phyloP scores from a whole-genome alignment of 2,329 filamentous ascomycete genomes.

The Sporothrix schenckii region DNA sequence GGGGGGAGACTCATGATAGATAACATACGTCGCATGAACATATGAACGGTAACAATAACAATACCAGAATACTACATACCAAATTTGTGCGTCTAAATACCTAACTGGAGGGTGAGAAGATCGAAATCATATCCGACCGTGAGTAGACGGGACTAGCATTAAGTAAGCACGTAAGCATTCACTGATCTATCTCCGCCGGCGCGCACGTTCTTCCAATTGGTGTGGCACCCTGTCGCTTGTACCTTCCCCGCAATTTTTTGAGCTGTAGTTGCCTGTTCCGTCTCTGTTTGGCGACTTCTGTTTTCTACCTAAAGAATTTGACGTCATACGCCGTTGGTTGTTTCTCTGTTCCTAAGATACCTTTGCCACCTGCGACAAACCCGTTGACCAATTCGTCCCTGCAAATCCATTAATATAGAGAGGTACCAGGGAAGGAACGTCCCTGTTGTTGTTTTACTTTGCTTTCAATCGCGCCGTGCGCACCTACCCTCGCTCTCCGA shows the following conservation, averaged over 20 bases:
- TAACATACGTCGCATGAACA: constrained; percentile 21
- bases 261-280: neutral
- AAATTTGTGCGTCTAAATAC: too few relatives aligned
- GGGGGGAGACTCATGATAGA: neutral
- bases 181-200: neutral
- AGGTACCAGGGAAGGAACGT: neutral
- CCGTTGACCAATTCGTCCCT: neutral
- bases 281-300: neutral
- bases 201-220: too few relatives aligned
- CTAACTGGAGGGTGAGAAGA: too few relatives aligned
- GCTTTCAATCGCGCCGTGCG: neutral
- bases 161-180: neutral
- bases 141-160: neutral
- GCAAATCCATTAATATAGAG: neutral
- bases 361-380: neutral
- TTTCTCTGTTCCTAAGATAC: too few relatives aligned
- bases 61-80: neutral
- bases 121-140: neutral
- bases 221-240: neutral
- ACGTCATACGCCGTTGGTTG: constrained; percentile 7
- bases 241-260: neutral
- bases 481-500: neutral
- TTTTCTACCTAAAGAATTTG: neutral
- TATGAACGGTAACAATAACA: constrained; percentile 15
- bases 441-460: neutral